These are phyloP conservation scores for Blastobotrys apis DNA, from an alignment of 1,139 yeast species.

Conservation along the genomic window DNA sequence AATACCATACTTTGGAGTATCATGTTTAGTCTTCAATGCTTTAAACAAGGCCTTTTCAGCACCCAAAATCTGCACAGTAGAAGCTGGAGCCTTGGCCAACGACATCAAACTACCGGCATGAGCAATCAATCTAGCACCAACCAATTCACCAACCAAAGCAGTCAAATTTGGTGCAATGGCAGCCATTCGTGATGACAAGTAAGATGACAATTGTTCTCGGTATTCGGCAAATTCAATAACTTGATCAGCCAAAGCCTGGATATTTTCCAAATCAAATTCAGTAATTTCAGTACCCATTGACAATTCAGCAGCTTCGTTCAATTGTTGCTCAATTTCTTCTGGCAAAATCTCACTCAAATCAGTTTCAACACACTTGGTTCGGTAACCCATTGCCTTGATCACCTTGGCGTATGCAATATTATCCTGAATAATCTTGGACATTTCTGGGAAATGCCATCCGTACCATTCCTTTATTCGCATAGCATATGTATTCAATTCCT, in stretches of 20 bases:
- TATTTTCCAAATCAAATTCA: slow-evolving; percentile 79
- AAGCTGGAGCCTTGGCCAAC: slow-evolving; percentile 96
- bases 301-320: slow-evolving; percentile 89
- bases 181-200: slow-evolving; percentile 90
- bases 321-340: slow-evolving; percentile 53
- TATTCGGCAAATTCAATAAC: slow-evolving; percentile 92
- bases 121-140: slow-evolving; percentile 96
- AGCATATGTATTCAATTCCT: slow-evolving; percentile 94
- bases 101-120: slow-evolving; percentile 95
- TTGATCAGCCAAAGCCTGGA: slow-evolving; percentile 86
- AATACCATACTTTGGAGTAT: slow-evolving; percentile 97
- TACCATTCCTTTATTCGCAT: slow-evolving; percentile 99
- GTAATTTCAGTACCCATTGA: slow-evolving; percentile 99
- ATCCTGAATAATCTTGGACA: slow-evolving; percentile 94
- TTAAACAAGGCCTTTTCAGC: slow-evolving; percentile 99
- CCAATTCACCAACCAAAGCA: slow-evolving; percentile 92
- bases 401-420: slow-evolving; percentile 76
- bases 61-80: slow-evolving; percentile 97
- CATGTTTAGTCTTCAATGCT: slow-evolving; percentile 96
- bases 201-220: slow-evolving; percentile 87
- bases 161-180: slow-evolving; percentile 98
- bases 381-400: slow-evolving; percentile 88
- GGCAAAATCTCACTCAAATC: slow-evolving; percentile 91
- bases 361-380: slow-evolving; percentile 84
- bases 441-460: slow-evolving; percentile 99